phyloP scores from a whole-genome alignment of 2,329 filamentous ascomycete species.

The Alternaria dauci region DNA sequence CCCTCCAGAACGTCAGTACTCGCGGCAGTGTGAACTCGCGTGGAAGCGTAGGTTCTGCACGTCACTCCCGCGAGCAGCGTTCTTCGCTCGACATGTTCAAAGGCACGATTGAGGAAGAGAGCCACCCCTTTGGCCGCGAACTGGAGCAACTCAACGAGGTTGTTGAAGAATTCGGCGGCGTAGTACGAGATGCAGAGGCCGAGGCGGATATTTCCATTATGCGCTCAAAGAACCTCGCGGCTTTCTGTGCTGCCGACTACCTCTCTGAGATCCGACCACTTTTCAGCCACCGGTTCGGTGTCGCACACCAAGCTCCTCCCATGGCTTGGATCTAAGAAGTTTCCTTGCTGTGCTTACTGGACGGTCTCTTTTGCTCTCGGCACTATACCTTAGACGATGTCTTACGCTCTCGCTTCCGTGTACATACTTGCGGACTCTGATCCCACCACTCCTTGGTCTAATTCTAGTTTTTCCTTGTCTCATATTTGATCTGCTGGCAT shows the following conservation, averaged over 20 bases:
- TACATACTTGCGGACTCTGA: conserved; percentile 25
- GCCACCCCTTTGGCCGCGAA: conserved; percentile 86
- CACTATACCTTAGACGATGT: conserved; percentile 23
- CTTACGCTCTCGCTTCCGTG: conserved; percentile 24
- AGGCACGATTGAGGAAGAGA: conserved; percentile 48
- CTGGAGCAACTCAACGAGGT: conserved; percentile 92
- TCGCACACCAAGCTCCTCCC: conserved; percentile 29
- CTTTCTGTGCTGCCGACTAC: conserved; percentile 84
- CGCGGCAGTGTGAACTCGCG: conserved; percentile 36
- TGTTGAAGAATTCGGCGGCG: conserved; percentile 80
- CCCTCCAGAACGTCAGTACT: conserved; percentile 57
- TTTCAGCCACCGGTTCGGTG: conserved; percentile 35
- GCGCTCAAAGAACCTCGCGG: conserved; percentile 72
- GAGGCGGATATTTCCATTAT: conserved; percentile 80
- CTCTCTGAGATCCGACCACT: conserved; percentile 78
- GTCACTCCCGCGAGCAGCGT: conserved; percentile 65
- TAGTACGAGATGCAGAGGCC: conserved; percentile 66
- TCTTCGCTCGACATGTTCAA: conserved; percentile 55
- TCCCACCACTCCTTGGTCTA: conserved; percentile 29
- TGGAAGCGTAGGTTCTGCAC: conserved; percentile 62
- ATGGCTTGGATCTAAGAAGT: conserved; percentile 49
- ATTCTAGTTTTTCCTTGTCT: conserved; percentile 25
- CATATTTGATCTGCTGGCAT: conserved; percentile 21
- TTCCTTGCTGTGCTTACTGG: conserved; percentile 4
- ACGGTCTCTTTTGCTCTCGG: conserved; percentile 13